Conservation (phyloP, 2,329 filamentous ascomycete species). For the Drechslerella coelobrocha region DNA sequence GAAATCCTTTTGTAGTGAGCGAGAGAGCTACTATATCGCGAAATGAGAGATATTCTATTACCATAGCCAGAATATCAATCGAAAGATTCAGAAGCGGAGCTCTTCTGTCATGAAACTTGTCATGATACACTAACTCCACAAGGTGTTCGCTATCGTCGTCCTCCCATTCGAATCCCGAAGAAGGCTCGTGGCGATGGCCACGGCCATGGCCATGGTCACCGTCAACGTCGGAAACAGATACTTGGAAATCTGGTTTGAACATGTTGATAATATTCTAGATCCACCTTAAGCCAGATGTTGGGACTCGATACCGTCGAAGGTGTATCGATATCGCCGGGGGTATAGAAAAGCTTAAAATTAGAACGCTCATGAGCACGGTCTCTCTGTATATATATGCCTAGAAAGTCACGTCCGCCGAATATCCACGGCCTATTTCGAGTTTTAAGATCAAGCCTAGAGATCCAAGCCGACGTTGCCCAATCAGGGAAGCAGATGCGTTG, state of each 20-base stretch:
- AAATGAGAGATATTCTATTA: conserved; percentile 1
- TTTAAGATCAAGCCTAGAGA: not conserved
- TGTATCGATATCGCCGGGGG: conserved; percentile 1
- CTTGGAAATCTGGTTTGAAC: conserved; percentile 1
- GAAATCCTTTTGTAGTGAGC: conserved; percentile 39
- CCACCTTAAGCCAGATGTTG: not conserved
- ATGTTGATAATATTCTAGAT: not conserved
- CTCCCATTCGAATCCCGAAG: conserved; percentile 1
- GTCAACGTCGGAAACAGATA: not conserved
- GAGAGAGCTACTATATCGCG: conserved; percentile 25
- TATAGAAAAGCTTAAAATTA: not conserved
- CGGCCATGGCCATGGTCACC: not conserved
- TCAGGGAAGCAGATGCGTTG: conserved; percentile 3
- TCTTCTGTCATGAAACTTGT: not conserved
- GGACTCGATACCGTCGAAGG: not conserved
- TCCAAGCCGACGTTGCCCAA: conserved; percentile 1
- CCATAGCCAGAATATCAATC: conserved; percentile 1
- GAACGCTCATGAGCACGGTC: not conserved
- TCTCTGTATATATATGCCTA: conserved; percentile 2
- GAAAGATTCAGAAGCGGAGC: not conserved
- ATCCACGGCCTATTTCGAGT: not conserved
- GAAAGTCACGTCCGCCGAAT: not conserved
- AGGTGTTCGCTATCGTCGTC: not conserved
- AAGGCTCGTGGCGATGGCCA: not conserved
- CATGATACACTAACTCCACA: not conserved